Conservation (phyloP, 2,329 filamentous ascomycete genomes). For the Sporothrix sp. region DNA sequence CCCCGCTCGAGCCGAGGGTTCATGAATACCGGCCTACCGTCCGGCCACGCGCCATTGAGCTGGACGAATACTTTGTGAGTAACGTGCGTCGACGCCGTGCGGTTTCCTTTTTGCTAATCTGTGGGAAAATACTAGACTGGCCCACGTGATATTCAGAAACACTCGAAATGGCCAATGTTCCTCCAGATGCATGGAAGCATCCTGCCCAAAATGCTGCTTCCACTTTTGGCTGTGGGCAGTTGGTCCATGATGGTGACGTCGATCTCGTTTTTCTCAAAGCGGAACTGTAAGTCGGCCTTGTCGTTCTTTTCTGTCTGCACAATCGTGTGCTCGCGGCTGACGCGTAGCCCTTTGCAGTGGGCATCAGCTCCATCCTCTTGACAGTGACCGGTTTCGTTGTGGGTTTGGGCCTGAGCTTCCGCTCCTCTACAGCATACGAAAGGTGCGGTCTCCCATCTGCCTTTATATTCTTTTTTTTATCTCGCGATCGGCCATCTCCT, state of each 20-base stretch:
- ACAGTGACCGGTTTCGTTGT: slow-evolving; percentile 82
- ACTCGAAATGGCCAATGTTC: slow-evolving; percentile 72
- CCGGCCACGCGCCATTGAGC: slow-evolving; percentile 28
- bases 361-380: slow-evolving; percentile 60
- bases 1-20: slow-evolving; percentile 22
- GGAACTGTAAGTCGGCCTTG: slow-evolving; percentile 21
- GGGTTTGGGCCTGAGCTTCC: slow-evolving; percentile 66
- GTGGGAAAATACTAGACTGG: slow-evolving; percentile 30
- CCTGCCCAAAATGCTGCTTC: slow-evolving; percentile 62
- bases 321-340: too few species aligned
- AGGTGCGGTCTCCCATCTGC: slow-evolving; percentile 31
- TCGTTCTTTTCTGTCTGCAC: neutral
- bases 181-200: slow-evolving; percentile 68
- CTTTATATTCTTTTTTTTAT: neutral
- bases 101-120: neutral
- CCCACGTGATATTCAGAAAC: slow-evolving; percentile 56
- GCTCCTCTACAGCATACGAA: slow-evolving; percentile 70
- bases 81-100: too few species aligned
- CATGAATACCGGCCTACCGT: slow-evolving; percentile 24
- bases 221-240: slow-evolving; percentile 48
- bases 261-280: slow-evolving; percentile 16
- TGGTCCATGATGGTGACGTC: slow-evolving; percentile 60
- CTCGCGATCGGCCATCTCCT: too few species aligned
- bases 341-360: slow-evolving; percentile 31
- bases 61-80: slow-evolving; percentile 38